Conservation (phyloP, 2,329 filamentous ascomycete species). For the Dendryphion nanum region DNA sequence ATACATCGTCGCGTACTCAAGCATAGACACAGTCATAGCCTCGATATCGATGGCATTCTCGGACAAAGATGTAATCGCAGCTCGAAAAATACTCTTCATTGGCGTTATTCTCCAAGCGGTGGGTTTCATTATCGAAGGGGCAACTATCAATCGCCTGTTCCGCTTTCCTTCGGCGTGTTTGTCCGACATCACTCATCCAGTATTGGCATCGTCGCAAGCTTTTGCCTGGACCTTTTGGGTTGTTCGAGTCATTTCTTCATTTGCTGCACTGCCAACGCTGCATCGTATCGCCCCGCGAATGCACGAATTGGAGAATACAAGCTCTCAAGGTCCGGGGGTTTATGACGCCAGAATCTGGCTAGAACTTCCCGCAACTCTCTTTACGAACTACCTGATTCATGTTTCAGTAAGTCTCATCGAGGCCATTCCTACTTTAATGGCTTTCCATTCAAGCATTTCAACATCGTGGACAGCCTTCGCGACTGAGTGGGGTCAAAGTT, state of each 20-base stretch:
- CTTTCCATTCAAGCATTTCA: background rate
- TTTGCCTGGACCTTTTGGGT: background rate
- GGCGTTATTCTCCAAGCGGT: background rate
- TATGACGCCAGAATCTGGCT: background rate
- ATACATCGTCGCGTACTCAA: background rate
- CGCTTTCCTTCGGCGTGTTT: background rate
- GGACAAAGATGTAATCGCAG: constrained; percentile 1
- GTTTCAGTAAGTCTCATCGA: background rate
- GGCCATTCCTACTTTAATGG: background rate
- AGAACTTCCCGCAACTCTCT: background rate
- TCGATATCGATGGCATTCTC: constrained; percentile 3
- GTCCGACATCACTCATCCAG: background rate
- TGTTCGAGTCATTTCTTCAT: background rate
- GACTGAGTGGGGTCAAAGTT: background rate
- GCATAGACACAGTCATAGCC: background rate
- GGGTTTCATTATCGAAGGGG: background rate
- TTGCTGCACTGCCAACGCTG: background rate
- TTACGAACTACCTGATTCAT: constrained; percentile 1
- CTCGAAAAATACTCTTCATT: background rate
- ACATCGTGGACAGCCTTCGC: background rate
- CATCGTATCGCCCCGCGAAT: background rate
- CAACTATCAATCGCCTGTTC: background rate
- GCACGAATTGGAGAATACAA: background rate
- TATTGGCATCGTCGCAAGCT: background rate
- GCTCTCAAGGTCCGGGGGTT: background rate